Evolutionary conservation across 169 alveolate genomes (phyloP), one percentile per base, ranked within the genome.

Genomic region (Cryptosporidium viatorum): DNA sequence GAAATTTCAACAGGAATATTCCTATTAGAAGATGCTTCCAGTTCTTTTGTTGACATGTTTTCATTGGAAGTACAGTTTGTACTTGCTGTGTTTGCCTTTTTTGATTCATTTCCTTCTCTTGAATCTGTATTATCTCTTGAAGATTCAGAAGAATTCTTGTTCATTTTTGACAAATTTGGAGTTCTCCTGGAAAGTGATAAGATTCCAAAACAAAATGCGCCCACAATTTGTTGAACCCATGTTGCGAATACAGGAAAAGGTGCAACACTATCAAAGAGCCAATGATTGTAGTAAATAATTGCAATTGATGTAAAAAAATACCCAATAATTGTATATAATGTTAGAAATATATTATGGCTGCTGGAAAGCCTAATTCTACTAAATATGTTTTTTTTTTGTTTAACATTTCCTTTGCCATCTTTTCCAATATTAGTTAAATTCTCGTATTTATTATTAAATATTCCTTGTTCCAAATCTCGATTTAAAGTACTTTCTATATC

Each of bases 161-260:
- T 39, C 52, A 43, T 41, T 73, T 41, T 80, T 26, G 89, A 80
- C 8, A 62, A 14, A 14, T 59, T 48, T 31, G 89, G 75, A 39
- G 89, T 62, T 39, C 39, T 80, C 23, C 89, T 62, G 18, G 73
- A 80, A 3, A 80, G 65, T 18, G 80, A 37, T 5, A 65, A 35
- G n/a, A 80, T 29, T 43, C 89, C 89, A 62, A 80, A 80, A 18
- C 89, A 80, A 31, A 55, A 62, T 33, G 62, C 75, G 1, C 89
- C 89, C 8, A 80, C 89, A 41, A 80, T 62, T 62, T 80, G 89
- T 45, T 80, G 89, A 41, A 80, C 75, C 89, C 89, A 80, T 10
- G 89, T 80, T 80, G 69, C 89, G 41, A 80, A 80, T 41, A 80
- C 89, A 50, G 89, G 89, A 45, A n/a, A 80, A 43, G 89, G 89